Base-by-base conservation (phyloP, 345 rosid genomes). In the Pugionium dolabratum region DNA sequence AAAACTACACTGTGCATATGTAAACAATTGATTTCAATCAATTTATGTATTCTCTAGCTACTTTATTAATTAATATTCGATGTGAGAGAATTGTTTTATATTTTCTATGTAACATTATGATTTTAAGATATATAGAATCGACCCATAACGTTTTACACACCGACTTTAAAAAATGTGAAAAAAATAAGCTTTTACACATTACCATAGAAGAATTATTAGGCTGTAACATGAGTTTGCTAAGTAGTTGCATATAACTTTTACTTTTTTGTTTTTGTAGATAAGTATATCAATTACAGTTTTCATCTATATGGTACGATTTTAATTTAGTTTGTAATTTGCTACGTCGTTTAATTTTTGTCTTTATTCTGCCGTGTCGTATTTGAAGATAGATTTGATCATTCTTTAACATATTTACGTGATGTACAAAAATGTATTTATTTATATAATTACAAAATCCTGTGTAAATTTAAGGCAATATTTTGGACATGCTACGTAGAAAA, bases 61-160 rank as follows among this genome's bases (percentile, higher is more conserved):
- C 10, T 43, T 44, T 2, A 11, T 44, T 9, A 27, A 30, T 18
- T 18, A 18, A 18, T 18, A 18, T 18, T 29, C 36, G 39, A 54
- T 54, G 69, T 7, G 51, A 36, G 42, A 62, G 52, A 18, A 18
- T 18, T 18, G 61, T 1, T 62, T 43, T 62, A 54, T 54, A 54
- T 8, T 31, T 45, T 70, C 45, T 35, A 52, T 44, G 67, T 61
- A 54, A 70, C 74, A 71, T 54, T 62, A 63, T 71, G 63, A 71
- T 63, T 40, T 37, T 62, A 45, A 53, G 4, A 61, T 44, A 62
- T 62, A 54, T 58, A 57, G 18, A 18, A 39, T 62, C 58, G 75
- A 30, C 69, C 75, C 58, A 33, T 64, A 55, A 71, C 64, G 75
- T 71, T 71, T 63, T 54, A 63, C 75, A 71, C 75, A 64, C 64